Percentiles rank a stretch among this genome's conserved stretches.
These are phyloP conservation scores for Mycosphaerella sp. DNA, from an alignment of 2,329 filamentous ascomycete genomes.

Conservation along the genomic window DNA sequence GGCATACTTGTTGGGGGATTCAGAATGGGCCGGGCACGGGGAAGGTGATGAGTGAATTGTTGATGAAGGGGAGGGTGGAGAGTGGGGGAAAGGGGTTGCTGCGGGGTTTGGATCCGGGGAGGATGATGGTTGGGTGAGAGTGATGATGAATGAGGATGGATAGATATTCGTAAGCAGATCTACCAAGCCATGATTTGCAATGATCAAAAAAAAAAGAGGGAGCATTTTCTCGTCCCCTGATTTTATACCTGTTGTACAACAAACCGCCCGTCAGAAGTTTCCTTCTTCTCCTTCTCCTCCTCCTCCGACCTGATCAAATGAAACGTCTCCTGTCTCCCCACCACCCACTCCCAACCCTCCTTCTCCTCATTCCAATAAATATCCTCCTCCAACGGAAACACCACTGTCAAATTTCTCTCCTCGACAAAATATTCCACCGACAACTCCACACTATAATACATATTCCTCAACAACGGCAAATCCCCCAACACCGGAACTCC, in stretches of 20 bases:
- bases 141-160: neutral
- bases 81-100: constrained; percentile 35
- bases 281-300: neutral
- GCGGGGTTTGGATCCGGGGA: constrained; percentile 38
- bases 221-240: no score
- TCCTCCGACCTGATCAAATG: constrained; percentile 15
- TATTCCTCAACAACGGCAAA: constrained; percentile 15
- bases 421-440: constrained; percentile 18
- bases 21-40: constrained; percentile 84
- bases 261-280: no score
- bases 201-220: no score
- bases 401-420: constrained; percentile 15
- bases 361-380: constrained; percentile 18
- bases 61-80: constrained; percentile 40
- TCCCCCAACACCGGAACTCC: constrained; percentile 19
- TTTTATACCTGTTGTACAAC: no score
- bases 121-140: constrained; percentile 8
- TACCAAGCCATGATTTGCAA: no score
- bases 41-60: constrained; percentile 42
- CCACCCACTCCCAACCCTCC: constrained; percentile 19
- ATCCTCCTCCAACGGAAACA: constrained; percentile 22
- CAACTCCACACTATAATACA: constrained; percentile 21
- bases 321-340: constrained; percentile 20
- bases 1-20: constrained; percentile 97
- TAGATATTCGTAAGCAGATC: no score